These are phyloP conservation scores for Nakazawaea siamensis DNA, from an alignment of 805 yeast genomes.

Conservation along the genomic window DNA sequence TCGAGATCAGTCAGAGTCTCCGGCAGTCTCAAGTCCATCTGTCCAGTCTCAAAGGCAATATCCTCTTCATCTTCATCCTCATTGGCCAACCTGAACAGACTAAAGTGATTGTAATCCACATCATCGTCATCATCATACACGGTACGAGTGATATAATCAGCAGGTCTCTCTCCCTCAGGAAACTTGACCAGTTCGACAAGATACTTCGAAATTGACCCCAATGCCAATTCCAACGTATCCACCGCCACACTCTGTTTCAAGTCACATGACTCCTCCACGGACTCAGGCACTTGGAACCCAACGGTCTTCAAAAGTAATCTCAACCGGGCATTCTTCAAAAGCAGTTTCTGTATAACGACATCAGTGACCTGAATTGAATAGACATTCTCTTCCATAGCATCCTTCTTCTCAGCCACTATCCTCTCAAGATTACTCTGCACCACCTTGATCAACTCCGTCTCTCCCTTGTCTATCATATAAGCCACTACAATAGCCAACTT, in stretches of 20 bases:
- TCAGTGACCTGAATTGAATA: background rate
- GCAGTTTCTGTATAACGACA: slow-evolving; percentile 13
- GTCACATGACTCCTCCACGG: slow-evolving; percentile 29
- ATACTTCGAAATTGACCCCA: slow-evolving; percentile 34
- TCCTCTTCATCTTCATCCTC: slow-evolving; percentile 31
- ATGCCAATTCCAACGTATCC: slow-evolving; percentile 24
- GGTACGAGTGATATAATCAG: slow-evolving; percentile 19
- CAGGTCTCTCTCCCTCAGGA: slow-evolving; percentile 25
- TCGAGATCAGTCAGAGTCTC: slow-evolving; percentile 16
- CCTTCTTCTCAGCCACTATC: slow-evolving; percentile 19
- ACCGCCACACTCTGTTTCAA: slow-evolving; percentile 22
- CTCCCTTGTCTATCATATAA: slow-evolving; percentile 36
- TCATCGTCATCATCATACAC: slow-evolving; percentile 7
- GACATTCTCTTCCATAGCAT: background rate
- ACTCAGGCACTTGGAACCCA: slow-evolving; percentile 37
- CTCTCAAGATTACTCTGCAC: slow-evolving; percentile 28
- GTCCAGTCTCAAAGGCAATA: slow-evolving; percentile 18
- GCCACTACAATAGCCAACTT: slow-evolving; percentile 43
- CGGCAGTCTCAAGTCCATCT: slow-evolving; percentile 11
- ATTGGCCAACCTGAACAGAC: slow-evolving; percentile 22
- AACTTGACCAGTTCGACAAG: slow-evolving; percentile 25
- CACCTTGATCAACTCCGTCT: slow-evolving; percentile 34
- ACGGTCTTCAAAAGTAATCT: slow-evolving; percentile 37
- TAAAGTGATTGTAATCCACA: slow-evolving; percentile 13
- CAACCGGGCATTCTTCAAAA: slow-evolving; percentile 39